Evolutionary conservation across 2,329 filamentous ascomycete genomes (phyloP), one percentile per base, ranked within the genome.

Genomic region (Ophiobolus disseminans): DNA sequence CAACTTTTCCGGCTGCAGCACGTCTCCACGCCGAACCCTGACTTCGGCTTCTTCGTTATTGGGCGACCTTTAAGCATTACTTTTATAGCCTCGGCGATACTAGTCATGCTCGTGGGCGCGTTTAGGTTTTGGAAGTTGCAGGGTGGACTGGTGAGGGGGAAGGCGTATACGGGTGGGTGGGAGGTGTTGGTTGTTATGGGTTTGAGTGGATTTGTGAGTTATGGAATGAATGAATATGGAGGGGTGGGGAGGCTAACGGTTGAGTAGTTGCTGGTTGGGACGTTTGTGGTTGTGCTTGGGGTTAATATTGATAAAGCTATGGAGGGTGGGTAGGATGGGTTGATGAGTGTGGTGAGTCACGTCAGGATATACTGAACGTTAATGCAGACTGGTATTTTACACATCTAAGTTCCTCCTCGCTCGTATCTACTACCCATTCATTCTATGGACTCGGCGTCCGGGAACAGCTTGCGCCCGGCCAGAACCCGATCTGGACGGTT

Each of bases 1-100:
- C 88, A 91, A 63, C 79, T 91, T 6, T 89, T 89, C 60, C 78
- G 81, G 16, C 75, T 87, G 3, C 80, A 86, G 61, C 77, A 84
- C 22, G 66, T 76, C 20, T 63, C 76, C 7, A 62, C 72, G 13
- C 75, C 73, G 1, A 59, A 74, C 28, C 69, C 71, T 2, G 70
- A 74, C 9, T 80, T 88, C 48, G 83, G 84, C 1, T 90, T 84
- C 65, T 82, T 78, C 50, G 70, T 79, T 9, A 73, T 88, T 2
- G 86, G 86, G 2, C 80, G 82, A 45, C 86, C 87, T 0, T 70
- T 91, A 4, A 71, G 78, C 3, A 77, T 73, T 9, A 68, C 78
- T 5, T 78, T 80, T 42, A 80, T 83, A 30, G 65, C 49, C 30
- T 69, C 75, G 20, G 81, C 81, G 0, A 74, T 84, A 17, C 32